These are phyloP conservation scores for Chlorella vulgaris DNA, from an alignment of 139 green algal species.

Conservation along the genomic window DNA sequence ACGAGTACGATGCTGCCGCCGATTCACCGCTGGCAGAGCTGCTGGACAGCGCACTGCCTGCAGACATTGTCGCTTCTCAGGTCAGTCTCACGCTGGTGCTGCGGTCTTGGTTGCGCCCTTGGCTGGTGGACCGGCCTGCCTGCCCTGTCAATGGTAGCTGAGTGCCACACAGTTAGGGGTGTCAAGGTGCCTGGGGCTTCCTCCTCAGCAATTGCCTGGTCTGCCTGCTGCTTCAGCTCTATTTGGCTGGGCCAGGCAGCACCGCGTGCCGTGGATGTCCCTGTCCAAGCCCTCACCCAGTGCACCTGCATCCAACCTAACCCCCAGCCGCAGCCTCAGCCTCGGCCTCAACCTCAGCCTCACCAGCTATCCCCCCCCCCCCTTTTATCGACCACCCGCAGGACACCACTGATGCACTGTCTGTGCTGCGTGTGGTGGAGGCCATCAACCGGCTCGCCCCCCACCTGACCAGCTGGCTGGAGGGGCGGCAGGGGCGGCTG, in stretches of 20 bases:
- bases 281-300: no score
- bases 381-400: no score
- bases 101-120: not conserved
- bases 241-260: no score
- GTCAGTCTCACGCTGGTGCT: not conserved
- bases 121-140: no score
- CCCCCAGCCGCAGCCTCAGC: no score
- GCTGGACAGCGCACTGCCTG: slow-evolving; percentile 48
- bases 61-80: slow-evolving; percentile 10
- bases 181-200: no score
- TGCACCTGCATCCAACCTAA: no score
- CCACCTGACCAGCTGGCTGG: slow-evolving; percentile 27
- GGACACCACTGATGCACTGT: slow-evolving; percentile 57
- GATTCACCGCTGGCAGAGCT: slow-evolving; percentile 59
- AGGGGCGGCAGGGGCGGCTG: slow-evolving; percentile 16
- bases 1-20: slow-evolving; percentile 10
- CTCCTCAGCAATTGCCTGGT: no score
- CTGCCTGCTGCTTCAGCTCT: no score
- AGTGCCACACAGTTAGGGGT: no score
- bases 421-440: slow-evolving; percentile 78
- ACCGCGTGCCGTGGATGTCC: no score
- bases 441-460: slow-evolving; percentile 60
- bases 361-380: not conserved
- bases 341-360: not conserved
- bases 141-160: no score